These are phyloP conservation scores for Aspergillus vadensis DNA, from an alignment of 2,329 filamentous ascomycete species.

Conservation along the genomic window DNA sequence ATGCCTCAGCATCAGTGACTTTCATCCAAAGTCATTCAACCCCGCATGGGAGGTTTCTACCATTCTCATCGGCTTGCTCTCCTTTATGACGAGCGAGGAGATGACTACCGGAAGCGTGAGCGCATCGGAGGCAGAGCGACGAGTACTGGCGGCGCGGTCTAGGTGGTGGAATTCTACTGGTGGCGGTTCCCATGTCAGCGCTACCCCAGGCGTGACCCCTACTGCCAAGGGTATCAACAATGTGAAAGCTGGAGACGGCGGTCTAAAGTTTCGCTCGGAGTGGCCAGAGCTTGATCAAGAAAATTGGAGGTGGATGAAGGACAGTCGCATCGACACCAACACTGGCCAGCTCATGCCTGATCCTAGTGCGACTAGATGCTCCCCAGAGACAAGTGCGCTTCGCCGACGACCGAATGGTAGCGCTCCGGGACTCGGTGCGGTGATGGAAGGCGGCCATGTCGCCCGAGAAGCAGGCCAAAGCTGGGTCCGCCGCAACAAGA, in stretches of 20 bases:
- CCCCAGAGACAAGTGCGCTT: conserved; percentile 63
- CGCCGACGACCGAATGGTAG: conserved; percentile 64
- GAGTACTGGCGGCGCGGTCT: conserved; percentile 72
- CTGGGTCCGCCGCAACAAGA: conserved; percentile 79
- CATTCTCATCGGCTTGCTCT: conserved; percentile 88
- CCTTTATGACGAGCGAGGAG: conserved; percentile 98
- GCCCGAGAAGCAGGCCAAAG: conserved; percentile 75
- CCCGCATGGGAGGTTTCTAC: conserved; percentile 98
- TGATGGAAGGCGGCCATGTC: conserved; percentile 79
- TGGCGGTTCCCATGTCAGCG: conserved; percentile 67
- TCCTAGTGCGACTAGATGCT: conserved; percentile 57
- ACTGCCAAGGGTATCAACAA: conserved; percentile 70
- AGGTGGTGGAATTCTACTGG: conserved; percentile 98
- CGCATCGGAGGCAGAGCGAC: conserved; percentile 74
- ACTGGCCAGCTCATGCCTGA: conserved; percentile 70
- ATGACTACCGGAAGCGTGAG: conserved; percentile 94
- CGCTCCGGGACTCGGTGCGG: conserved; percentile 56
- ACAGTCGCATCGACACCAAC: conserved; percentile 73
- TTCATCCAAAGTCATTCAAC: conserved; percentile 97
- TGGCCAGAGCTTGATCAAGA: conserved; percentile 88
- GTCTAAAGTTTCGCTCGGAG: conserved; percentile 82
- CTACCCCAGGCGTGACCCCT: conserved; percentile 53
- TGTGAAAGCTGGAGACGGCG: conserved; percentile 87
- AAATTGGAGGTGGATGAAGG: conserved; percentile 90
- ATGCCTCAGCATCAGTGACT: conserved; percentile 94